A percentile compares a stretch with the other conserved stretches of the same genome.
Evolutionary conservation across 371 early-diverging fungal genomes (phyloP).

Genomic region (Mortierella sp.): DNA sequence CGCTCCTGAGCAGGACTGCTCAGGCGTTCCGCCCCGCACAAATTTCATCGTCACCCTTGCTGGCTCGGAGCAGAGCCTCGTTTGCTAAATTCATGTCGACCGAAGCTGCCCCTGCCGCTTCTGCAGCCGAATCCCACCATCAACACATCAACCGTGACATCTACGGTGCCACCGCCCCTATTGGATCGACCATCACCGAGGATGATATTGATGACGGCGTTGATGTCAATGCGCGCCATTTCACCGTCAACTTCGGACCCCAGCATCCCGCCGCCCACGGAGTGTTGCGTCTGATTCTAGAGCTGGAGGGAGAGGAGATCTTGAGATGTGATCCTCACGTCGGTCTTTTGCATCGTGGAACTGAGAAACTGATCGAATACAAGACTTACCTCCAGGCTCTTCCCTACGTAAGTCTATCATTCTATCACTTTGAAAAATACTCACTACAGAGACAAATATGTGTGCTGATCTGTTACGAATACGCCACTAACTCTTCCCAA

Average conservation of each 20-base stretch:
- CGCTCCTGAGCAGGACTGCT: slow-evolving; percentile 34
- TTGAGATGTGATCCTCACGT: slow-evolving; percentile 96
- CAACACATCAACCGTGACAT: slow-evolving; percentile 29
- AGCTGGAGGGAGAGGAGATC: slow-evolving; percentile 94
- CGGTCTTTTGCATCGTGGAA: slow-evolving; percentile 97
- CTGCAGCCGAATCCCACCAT: slow-evolving; percentile 19
- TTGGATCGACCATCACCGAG: slow-evolving; percentile 40
- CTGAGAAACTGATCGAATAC: slow-evolving; percentile 98
- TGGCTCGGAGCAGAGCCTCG: slow-evolving; percentile 10
- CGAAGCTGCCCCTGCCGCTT: slow-evolving; percentile 16
- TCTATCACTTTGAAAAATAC: no score
- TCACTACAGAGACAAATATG: no score
- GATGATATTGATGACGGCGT: slow-evolving; percentile 60
- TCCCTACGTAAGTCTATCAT: slow-evolving; percentile 75
- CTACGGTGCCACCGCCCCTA: slow-evolving; percentile 19
- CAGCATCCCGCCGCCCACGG: slow-evolving; percentile 99
- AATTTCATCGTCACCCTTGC: slow-evolving; percentile 12
- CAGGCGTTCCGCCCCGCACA: slow-evolving; percentile 18
- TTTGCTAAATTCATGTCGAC: slow-evolving; percentile 42
- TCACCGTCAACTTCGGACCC: slow-evolving; percentile 98
- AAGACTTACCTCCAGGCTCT: slow-evolving; percentile 97
- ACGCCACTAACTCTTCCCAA: no score
- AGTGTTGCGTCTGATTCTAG: slow-evolving; percentile 96
- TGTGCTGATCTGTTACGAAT: no score
- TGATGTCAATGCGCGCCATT: slow-evolving; percentile 74